phyloP scores from a whole-genome alignment of 495 filamentous ascomycete genomes.

The Darksidea phi region DNA sequence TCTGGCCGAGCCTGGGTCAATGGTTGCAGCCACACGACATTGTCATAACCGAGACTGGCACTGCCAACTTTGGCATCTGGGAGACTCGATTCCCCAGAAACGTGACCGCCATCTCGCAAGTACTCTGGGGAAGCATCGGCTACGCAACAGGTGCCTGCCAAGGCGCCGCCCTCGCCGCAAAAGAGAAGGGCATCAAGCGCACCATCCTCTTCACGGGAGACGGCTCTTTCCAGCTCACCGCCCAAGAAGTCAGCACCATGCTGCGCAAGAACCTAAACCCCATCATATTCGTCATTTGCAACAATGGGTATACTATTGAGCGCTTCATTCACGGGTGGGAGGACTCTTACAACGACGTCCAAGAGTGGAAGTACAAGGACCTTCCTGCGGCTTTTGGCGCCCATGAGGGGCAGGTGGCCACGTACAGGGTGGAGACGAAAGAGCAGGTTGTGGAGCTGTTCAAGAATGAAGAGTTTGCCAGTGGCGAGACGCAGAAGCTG shows the following conservation, averaged over 20 bases:
- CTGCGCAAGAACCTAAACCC: conserved; percentile 72
- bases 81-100: conserved; percentile 76
- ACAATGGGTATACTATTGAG: conserved; percentile 56
- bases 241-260: conserved; percentile 85
- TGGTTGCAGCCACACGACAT: conserved; percentile 76
- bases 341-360: conserved; percentile 53
- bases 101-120: conserved; percentile 76
- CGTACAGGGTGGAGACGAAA: conserved; percentile 69
- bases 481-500: conserved; percentile 43
- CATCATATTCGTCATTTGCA: conserved; percentile 64
- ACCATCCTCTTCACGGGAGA: conserved; percentile 83
- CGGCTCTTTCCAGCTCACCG: conserved; percentile 80
- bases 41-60: conserved; percentile 85
- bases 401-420: conserved; percentile 54
- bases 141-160: conserved; percentile 42
- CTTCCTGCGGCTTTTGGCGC: conserved; percentile 70
- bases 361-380: conserved; percentile 53
- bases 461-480: conserved; percentile 61
- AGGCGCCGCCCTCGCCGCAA: conserved; percentile 51
- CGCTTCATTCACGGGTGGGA: conserved; percentile 51
- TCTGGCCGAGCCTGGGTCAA: conserved; percentile 79
- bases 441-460: conserved; percentile 69
- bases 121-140: conserved; percentile 85
- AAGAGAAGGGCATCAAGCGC: conserved; percentile 41
- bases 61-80: conserved; percentile 86